Base-by-base conservation (phyloP, 768 basidiomycete species). In the Rhizopogon sp. region DNA sequence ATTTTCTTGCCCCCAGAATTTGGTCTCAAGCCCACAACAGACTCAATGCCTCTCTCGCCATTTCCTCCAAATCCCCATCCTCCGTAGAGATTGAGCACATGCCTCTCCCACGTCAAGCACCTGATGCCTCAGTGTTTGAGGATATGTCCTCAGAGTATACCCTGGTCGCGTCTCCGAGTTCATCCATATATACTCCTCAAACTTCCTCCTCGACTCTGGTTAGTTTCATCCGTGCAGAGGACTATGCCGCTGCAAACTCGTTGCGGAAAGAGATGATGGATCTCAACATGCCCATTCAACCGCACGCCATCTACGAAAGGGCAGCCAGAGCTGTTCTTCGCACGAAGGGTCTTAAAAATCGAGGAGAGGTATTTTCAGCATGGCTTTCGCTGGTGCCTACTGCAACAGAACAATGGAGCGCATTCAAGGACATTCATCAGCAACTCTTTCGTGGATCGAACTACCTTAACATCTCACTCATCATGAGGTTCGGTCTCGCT, bases 351-450 rank as follows among this genome's bases (percentile, higher is more conserved):
- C 42, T 68, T 1, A 53, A 71, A 52, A 37, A 56, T 7, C 60
- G 64, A n/a, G 3, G 56, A 35, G 61, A 62, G 1, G 22, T 55
- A 1, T 69, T 69, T n/a, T 73, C 74, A 43, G 56, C 62, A 13
- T 83, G 82, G 81, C 61, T 79, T 50, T 65, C 70, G 5, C 69
- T 80, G 41, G 60, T 73, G 11, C 80, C 81, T 4, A 60, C 67
- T 37, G 69, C 67, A 3, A 50, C 64, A 28, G 53, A 60, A 13
- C 49, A 54, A 8, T 45, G 50, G 41, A 39, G 54, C 11, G 47
- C 59, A 13, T 62, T 77, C 57, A 43, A 62, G 14, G 41, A 51
- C 14, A 66, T 74, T 13, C 70, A 75, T 14, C 59, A 70, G n/a
- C 62, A 62, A 10, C 62, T 74, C 9, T 61, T 80, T 25, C 63